Evolutionary conservation across 2,329 filamentous ascomycete genomes (phyloP).

Genomic region (Penicillium sp.): DNA sequence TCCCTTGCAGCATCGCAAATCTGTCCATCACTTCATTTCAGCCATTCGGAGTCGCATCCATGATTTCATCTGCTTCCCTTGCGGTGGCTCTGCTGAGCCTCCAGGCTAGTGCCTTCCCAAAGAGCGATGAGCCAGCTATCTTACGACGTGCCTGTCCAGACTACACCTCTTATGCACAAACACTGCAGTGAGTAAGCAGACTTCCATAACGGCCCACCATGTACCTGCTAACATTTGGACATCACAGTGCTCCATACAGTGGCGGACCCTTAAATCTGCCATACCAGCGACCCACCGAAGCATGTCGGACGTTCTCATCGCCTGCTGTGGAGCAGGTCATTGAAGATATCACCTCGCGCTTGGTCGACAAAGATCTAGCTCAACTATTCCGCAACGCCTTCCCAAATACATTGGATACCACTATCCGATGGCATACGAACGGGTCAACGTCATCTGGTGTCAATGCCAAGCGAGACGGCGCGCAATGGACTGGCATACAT

Average conservation of each 20-base stretch:
- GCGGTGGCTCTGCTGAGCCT: conserved; percentile 15
- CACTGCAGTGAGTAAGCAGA: conserved; percentile 53
- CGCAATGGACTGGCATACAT: conserved; percentile 77
- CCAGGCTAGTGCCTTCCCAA: conserved; percentile 16
- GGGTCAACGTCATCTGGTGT: conserved; percentile 37
- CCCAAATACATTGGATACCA: conserved; percentile 86
- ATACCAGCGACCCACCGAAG: conserved; percentile 74
- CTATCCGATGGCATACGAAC: conserved; percentile 78
- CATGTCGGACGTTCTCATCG: conserved; percentile 87
- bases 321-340: conserved; percentile 86
- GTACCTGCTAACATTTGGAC: conserved; percentile 4
- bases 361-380: conserved; percentile 82
- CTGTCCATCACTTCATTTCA: not conserved
- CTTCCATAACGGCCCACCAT: not conserved
- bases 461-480: conserved; percentile 49
- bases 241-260: conserved; percentile 67
- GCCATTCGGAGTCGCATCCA: not conserved
- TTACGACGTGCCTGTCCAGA: conserved; percentile 58
- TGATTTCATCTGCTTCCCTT: conserved; percentile 15
- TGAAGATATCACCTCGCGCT: conserved; percentile 69
- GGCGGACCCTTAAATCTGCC: conserved; percentile 74
- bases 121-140: conserved; percentile 28
- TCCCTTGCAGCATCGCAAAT: not conserved
- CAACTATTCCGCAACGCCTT: conserved; percentile 94
- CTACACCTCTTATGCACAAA: conserved; percentile 58